Evolutionary conservation across 1,284 basidiomycete genomes (phyloP).

Genomic region (Ceratobasidium sp.): DNA sequence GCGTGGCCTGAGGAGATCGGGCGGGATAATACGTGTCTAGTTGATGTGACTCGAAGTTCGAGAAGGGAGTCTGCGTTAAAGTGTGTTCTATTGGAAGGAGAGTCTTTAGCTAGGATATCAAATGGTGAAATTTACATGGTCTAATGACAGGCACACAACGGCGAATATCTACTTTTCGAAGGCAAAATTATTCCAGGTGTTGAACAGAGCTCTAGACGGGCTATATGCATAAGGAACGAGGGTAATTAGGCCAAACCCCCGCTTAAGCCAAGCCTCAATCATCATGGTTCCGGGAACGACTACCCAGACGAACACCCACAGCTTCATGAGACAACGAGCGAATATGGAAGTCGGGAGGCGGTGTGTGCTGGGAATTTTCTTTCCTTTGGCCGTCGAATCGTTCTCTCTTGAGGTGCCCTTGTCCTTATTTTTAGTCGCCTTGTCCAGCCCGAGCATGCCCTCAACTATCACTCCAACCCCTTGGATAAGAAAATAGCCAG

Average conservation of each 20-base stretch:
- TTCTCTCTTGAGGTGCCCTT: not conserved
- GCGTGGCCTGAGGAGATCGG: not conserved
- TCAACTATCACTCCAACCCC: constrained; percentile 62
- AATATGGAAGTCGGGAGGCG: not conserved
- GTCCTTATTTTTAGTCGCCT: not conserved
- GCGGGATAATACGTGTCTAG: not conserved
- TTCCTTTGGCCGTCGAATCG: not conserved
- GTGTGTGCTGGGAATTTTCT: not conserved
- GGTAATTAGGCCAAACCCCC: constrained; percentile 7
- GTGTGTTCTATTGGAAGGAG: not conserved
- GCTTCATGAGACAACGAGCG: not conserved
- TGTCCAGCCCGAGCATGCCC: constrained; percentile 33
- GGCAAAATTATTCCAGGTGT: constrained; percentile 1
- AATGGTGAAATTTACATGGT: too few relatives aligned
- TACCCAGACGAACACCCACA: constrained; percentile 27
- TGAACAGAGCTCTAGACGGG: not conserved
- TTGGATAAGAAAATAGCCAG: constrained; percentile 64
- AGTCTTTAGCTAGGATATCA: not conserved
- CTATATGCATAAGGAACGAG: constrained; percentile 13
- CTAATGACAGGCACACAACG: not conserved
- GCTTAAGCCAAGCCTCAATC: constrained; percentile 23
- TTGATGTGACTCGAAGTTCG: not conserved
- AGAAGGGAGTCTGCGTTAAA: not conserved
- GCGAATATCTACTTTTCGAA: not conserved
- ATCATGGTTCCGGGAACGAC: constrained; percentile 21